Evolutionary conservation across 352 stramenopile species (phyloP).

Genomic region (Pilasporangium apinafurcum): DNA sequence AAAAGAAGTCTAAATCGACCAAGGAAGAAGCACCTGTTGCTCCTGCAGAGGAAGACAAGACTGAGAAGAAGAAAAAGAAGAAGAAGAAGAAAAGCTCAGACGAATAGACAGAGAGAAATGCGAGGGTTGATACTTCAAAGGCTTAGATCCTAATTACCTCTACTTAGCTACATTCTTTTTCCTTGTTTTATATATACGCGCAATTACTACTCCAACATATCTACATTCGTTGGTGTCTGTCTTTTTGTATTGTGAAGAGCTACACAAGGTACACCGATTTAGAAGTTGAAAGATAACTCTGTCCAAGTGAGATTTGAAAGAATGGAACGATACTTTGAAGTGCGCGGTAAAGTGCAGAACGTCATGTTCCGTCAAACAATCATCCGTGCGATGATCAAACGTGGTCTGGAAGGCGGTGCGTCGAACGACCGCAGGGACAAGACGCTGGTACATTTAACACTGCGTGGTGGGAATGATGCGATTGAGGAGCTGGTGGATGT

Average conservation of each 20-base stretch:
- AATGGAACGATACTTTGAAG: conserved; percentile 49
- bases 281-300: no score
- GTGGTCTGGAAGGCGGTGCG: conserved; percentile 45
- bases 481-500: conserved; percentile 44
- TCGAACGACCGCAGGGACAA: conserved; percentile 60
- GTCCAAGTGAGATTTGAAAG: no score
- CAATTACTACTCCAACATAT: no score
- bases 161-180: background rate
- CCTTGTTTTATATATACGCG: conserved; percentile 18
- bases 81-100: conserved; percentile 35
- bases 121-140: conserved; percentile 2
- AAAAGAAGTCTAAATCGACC: conserved; percentile 38
- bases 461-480: conserved; percentile 25
- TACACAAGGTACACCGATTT: no score
- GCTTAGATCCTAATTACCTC: background rate
- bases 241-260: no score
- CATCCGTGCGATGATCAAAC: conserved; percentile 72
- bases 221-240: no score
- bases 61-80: conserved; percentile 37
- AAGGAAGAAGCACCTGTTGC: conserved; percentile 69
- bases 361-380: conserved; percentile 82
- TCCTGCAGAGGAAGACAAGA: conserved; percentile 32
- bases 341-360: conserved; percentile 67
- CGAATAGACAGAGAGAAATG: conserved; percentile 12
- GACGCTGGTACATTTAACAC: conserved; percentile 52